Evolutionary conservation across 164 flowering plant genomes (phyloP).

Genomic region (Stephania yunnanensis): DNA sequence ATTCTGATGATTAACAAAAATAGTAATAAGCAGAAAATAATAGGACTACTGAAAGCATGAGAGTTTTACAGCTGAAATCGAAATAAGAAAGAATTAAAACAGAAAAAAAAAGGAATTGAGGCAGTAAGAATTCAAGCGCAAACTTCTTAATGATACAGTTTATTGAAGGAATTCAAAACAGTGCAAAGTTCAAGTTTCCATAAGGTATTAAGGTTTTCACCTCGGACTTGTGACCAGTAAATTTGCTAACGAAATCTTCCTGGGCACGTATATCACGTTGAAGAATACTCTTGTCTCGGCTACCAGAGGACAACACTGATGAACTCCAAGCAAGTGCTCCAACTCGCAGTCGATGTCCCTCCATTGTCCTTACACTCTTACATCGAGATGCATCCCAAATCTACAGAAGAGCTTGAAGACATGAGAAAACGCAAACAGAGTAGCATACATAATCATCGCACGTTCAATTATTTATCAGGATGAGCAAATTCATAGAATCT

Average conservation of each 20-base stretch:
- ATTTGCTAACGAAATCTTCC: constrained; percentile 78
- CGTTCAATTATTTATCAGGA: background rate
- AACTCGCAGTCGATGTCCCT: constrained; percentile 84
- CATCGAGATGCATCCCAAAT: constrained; percentile 97
- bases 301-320: constrained; percentile 76
- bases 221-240: constrained; percentile 95
- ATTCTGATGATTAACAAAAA: background rate
- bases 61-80: background rate
- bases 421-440: background rate
- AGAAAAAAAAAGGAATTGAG: background rate
- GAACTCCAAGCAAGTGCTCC: constrained; percentile 98
- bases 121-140: background rate
- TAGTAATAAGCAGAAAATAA: background rate
- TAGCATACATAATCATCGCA: background rate
- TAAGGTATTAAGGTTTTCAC: constrained; percentile 27
- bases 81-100: background rate
- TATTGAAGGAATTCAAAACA: background rate
- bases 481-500: background rate
- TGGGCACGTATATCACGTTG: constrained; percentile 87
- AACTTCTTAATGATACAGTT: background rate
- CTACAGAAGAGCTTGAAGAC: constrained; percentile 29
- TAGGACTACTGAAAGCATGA: background rate
- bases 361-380: constrained; percentile 83
- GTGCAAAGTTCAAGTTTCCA: background rate
- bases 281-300: constrained; percentile 87